Conservation (phyloP, 257 asterid species). For the Nicotiana attenuata region DNA sequence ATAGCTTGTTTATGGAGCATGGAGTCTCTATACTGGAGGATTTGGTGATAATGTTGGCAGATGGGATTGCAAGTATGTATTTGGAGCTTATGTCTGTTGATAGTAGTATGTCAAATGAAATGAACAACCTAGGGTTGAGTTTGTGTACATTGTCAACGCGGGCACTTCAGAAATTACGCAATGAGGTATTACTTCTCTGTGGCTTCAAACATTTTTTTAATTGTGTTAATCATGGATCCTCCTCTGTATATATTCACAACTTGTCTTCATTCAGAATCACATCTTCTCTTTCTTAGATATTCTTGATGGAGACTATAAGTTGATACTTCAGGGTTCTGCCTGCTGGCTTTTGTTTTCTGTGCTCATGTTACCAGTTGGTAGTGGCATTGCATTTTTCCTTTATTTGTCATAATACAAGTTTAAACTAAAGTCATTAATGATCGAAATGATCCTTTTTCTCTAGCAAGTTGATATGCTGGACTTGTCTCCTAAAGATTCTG, state of each 20-base stretch:
- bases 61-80: slow-evolving; percentile 89
- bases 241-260: background rate
- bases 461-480: background rate
- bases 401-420: background rate
- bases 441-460: background rate
- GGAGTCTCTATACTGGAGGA: slow-evolving; percentile 78
- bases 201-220: background rate
- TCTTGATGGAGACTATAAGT: background rate
- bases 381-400: background rate
- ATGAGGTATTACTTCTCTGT: slow-evolving; percentile 29
- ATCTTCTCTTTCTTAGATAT: background rate
- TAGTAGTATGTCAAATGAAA: slow-evolving; percentile 51
- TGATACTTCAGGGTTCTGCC: background rate
- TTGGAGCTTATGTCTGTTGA: slow-evolving; percentile 97
- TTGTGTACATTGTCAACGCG: slow-evolving; percentile 47
- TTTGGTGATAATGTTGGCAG: slow-evolving; percentile 76
- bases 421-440: background rate
- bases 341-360: background rate
- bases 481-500: background rate
- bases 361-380: background rate
- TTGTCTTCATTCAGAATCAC: background rate
- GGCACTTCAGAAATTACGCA: slow-evolving; percentile 46
- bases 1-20: slow-evolving; percentile 61
- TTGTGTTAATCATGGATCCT: background rate
- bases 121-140: slow-evolving; percentile 33